Conservation (phyloP, 805 yeast species). For the Pichia heedii region DNA sequence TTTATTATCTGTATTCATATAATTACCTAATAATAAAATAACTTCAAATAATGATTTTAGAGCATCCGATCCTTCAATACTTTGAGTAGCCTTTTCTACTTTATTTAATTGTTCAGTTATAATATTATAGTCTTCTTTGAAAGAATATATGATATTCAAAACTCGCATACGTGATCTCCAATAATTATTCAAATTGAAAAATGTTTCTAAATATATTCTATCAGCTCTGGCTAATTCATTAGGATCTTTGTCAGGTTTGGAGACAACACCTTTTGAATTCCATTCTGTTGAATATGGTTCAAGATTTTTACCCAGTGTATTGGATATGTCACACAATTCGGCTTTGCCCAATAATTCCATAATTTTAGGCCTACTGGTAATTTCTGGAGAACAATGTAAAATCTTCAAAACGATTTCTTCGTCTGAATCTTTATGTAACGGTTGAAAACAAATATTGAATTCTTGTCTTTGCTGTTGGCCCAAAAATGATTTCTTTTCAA, state of each 20-base stretch:
- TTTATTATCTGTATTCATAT: conserved; percentile 88
- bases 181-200: conserved; percentile 75
- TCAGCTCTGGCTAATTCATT: conserved; percentile 80
- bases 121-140: conserved; percentile 71
- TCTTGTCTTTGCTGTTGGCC: conserved; percentile 87
- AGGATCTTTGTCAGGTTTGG: conserved; percentile 60
- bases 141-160: conserved; percentile 55
- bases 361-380: conserved; percentile 60
- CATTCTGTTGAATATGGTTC: conserved; percentile 77
- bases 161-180: conserved; percentile 93
- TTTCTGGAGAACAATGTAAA: conserved; percentile 64
- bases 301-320: conserved; percentile 58
- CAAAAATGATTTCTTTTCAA: conserved; percentile 55
- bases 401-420: conserved; percentile 62
- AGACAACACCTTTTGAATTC: conserved; percentile 29
- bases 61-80: conserved; percentile 55
- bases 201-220: conserved; percentile 69
- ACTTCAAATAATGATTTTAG: conserved; percentile 70
- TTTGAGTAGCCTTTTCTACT: conserved; percentile 65
- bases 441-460: conserved; percentile 87
- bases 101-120: conserved; percentile 55
- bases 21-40: conserved; percentile 87
- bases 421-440: conserved; percentile 54
- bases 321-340: conserved; percentile 67
- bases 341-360: conserved; percentile 78